Evolutionary conservation across 1,284 basidiomycete species (phyloP).

Genomic region (Phellopilus nigrolimitatus): DNA sequence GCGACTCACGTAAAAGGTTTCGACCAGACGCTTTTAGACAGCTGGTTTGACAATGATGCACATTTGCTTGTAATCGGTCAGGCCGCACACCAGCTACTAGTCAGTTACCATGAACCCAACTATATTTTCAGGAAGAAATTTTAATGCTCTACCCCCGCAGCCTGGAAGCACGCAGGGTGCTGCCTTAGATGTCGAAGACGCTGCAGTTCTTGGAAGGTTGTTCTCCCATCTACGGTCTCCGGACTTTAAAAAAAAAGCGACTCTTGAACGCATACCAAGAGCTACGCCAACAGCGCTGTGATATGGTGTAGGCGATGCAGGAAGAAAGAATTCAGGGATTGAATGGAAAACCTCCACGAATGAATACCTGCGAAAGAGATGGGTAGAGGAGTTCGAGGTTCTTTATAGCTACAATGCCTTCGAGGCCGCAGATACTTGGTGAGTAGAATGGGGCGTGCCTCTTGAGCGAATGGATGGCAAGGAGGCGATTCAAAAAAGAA

Average conservation of each 20-base stretch:
- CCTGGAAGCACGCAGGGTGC: slow-evolving; percentile 6
- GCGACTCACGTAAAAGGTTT: not conserved
- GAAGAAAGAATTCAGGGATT: not conserved
- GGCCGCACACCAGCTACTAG: slow-evolving; percentile 41
- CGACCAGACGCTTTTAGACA: slow-evolving; percentile 14
- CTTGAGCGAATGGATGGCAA: slow-evolving; percentile 1
- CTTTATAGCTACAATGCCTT: slow-evolving; percentile 12
- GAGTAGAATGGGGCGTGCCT: slow-evolving; percentile 14
- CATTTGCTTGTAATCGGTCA: slow-evolving; percentile 43
- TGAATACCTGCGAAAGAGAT: not conserved
- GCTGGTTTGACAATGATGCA: slow-evolving; percentile 47
- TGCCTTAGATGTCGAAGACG: slow-evolving; percentile 43
- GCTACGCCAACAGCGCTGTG: slow-evolving; percentile 37
- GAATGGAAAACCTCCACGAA: slow-evolving; percentile 15
- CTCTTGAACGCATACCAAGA: slow-evolving; percentile 51
- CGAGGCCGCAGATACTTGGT: slow-evolving; percentile 15
- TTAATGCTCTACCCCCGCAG: too few species aligned
- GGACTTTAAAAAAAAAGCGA: slow-evolving; percentile 48
- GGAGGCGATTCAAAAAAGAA: not conserved
- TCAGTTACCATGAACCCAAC: too few species aligned
- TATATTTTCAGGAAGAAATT: not conserved
- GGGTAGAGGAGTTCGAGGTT: slow-evolving; percentile 3
- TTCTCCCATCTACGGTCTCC: slow-evolving; percentile 45
- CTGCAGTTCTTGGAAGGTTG: slow-evolving; percentile 48
- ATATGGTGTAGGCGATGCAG: slow-evolving; percentile 4